Evolutionary conservation across 164 flowering plant species (phyloP), one percentile per base, ranked within the genome.

Genomic region (Stephania japonica): DNA sequence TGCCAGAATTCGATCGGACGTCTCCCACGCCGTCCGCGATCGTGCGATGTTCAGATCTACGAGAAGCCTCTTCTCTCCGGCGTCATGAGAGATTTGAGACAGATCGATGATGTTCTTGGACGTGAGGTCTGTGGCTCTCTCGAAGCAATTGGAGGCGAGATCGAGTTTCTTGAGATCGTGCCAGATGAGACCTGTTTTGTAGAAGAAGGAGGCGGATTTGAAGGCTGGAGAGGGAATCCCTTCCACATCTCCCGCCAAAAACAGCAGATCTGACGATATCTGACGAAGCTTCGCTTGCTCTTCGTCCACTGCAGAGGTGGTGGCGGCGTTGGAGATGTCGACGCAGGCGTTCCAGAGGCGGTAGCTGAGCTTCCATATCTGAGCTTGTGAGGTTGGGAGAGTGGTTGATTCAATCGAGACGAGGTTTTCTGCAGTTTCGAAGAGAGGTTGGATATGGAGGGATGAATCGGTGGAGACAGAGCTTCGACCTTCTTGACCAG

Each of bases 271-370:
- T 53, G 97, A 84, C 16, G 97, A 79, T 68, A 89, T 79, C 49
- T 93, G 97, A 3, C 98, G 94, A 81, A 93, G 91, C 70, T 79
- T 81, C 10, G 86, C 97, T 42, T 82, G 86, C 38, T 79, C 80
- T 42, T 87, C 85, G 61, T 42, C 64, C 63, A 69, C n/a, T n/a
- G n/a, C n/a, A n/a, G n/a, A n/a, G n/a, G n/a, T 49, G 67, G 81
- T 42, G 69, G 80, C 56, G 70, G 91, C 69, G 65, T 95, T 93
- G 43, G 94, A 85, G 76, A 89, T 87, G 75, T 96, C 99, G 75
- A 96, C 97, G 78, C 94, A 88, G 70, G 93, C 81, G 77, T 96
- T 96, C 99, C 98, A 96, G 77, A 95, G 91, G 72, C 98, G 93
- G 85, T 84, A 96, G 79, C 91, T 85, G 84, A 90, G 89, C 80